Evolutionary conservation across 1,139 yeast species (phyloP).

Genomic region (Geotrichum citri-aurantii): DNA sequence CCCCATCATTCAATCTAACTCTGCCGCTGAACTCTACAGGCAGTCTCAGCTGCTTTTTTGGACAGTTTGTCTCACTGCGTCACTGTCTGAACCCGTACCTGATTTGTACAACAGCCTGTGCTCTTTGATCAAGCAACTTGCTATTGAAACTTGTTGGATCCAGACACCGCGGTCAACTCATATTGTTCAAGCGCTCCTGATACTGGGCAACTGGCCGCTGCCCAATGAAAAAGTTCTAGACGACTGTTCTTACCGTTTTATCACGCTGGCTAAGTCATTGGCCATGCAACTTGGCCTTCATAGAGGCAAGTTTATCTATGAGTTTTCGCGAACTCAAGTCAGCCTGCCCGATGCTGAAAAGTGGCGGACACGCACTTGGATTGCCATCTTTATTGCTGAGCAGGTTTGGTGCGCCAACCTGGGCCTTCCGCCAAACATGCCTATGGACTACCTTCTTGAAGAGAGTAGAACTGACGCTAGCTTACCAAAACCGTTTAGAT

Average conservation of each 20-base stretch:
- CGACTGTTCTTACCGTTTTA: slow-evolving; percentile 83
- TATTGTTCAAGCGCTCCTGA: slow-evolving; percentile 79
- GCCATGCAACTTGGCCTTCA: slow-evolving; percentile 85
- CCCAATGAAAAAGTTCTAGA: slow-evolving; percentile 90
- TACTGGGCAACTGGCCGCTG: slow-evolving; percentile 82
- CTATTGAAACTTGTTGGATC: slow-evolving; percentile 90
- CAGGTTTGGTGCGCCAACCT: slow-evolving; percentile 86
- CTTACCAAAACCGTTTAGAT: slow-evolving; percentile 64
- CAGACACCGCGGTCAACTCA: slow-evolving; percentile 90
- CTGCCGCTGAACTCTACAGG: slow-evolving; percentile 71
- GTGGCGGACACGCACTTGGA: slow-evolving; percentile 93
- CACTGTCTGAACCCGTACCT: slow-evolving; percentile 83
- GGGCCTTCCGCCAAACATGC: slow-evolving; percentile 82
- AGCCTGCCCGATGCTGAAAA: slow-evolving; percentile 84
- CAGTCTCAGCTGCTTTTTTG: slow-evolving; percentile 82
- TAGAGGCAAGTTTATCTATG: slow-evolving; percentile 84
- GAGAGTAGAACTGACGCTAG: slow-evolving; percentile 64
- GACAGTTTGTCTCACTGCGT: slow-evolving; percentile 84
- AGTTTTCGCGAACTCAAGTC: slow-evolving; percentile 83
- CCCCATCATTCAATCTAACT: slow-evolving; percentile 66
- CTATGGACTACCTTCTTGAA: slow-evolving; percentile 77
- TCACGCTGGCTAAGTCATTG: slow-evolving; percentile 77
- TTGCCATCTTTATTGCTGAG: slow-evolving; percentile 79
- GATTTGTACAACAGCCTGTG: slow-evolving; percentile 70
- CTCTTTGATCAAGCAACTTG: slow-evolving; percentile 73